phyloP scores from a whole-genome alignment of 345 rosid species.

The Gossypium stocksii region DNA sequence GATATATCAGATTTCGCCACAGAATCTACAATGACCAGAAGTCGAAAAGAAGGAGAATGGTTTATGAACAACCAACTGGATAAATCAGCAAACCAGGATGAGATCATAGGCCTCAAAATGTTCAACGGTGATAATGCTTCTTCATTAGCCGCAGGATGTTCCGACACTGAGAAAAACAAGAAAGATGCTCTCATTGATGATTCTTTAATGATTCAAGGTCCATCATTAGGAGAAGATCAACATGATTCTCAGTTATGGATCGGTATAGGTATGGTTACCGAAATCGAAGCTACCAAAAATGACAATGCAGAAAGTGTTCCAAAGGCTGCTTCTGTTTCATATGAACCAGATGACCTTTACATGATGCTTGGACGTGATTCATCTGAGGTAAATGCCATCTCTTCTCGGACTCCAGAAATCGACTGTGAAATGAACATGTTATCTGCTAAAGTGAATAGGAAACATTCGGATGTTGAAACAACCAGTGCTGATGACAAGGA shows the following conservation, averaged over 20 bases:
- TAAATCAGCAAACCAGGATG: constrained; percentile 31
- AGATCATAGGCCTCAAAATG: constrained; percentile 35
- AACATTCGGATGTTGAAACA: constrained; percentile 28
- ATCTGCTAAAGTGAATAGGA: constrained; percentile 33
- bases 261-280: constrained; percentile 60
- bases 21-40: constrained; percentile 42
- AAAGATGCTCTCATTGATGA: constrained; percentile 60
- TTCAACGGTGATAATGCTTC: constrained; percentile 41
- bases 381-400: constrained; percentile 29
- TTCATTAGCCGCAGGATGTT: constrained; percentile 25
- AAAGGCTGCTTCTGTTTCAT: constrained; percentile 22
- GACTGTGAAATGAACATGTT: constrained; percentile 52
- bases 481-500: constrained; percentile 23
- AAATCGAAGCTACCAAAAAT: constrained; percentile 43
- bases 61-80: constrained; percentile 40
- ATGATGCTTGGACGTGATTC: constrained; percentile 83
- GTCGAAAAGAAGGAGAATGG: constrained; percentile 71
- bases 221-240: constrained; percentile 38
- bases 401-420: constrained; percentile 74
- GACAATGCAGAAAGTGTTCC: constrained; percentile 26
- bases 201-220: constrained; percentile 77
- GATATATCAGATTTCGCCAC: constrained; percentile 37
- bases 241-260: constrained; percentile 41
- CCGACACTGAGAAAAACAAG: constrained; percentile 22
- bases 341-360: constrained; percentile 89